Evolutionary conservation across 768 basidiomycete genomes (phyloP).

Genomic region (Tricholoma bakamatsutake): DNA sequence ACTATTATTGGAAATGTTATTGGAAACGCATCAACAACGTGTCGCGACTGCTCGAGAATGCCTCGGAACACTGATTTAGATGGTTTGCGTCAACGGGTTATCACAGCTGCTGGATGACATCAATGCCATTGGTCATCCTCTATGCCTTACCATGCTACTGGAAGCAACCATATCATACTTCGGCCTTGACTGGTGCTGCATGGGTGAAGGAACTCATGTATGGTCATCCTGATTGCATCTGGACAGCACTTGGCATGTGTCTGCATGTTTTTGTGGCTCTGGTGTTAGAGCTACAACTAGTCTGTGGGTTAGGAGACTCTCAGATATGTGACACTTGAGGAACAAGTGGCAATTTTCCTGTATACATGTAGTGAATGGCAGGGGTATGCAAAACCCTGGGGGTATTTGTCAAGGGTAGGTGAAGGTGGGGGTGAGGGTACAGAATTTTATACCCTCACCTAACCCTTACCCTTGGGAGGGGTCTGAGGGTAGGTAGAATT

Average conservation of each 20-base stretch:
- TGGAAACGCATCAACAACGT: not conserved
- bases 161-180: not conserved
- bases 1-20: not conserved
- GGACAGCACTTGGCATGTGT: constrained; percentile 13
- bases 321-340: too few relatives aligned
- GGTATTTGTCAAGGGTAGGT: too few relatives aligned
- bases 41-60: not conserved
- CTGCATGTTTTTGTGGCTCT: constrained; percentile 13
- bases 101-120: not conserved
- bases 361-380: too few relatives aligned
- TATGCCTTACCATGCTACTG: not conserved
- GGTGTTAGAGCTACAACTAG: too few relatives aligned
- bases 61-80: not conserved
- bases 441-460: too few relatives aligned
- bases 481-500: too few relatives aligned
- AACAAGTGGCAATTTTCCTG: not conserved
- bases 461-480: too few relatives aligned
- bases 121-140: not conserved
- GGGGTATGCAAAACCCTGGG: too few relatives aligned
- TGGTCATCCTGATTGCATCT: not conserved
- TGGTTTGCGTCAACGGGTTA: not conserved
- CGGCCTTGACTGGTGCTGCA: not conserved
- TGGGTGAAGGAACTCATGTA: not conserved
- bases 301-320: too few relatives aligned
- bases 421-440: too few relatives aligned